Percentiles rank a stretch among this genome's conserved stretches.
Evolutionary conservation across 2,329 filamentous ascomycete species (phyloP).

Genomic region (Fusarium beomiforme): DNA sequence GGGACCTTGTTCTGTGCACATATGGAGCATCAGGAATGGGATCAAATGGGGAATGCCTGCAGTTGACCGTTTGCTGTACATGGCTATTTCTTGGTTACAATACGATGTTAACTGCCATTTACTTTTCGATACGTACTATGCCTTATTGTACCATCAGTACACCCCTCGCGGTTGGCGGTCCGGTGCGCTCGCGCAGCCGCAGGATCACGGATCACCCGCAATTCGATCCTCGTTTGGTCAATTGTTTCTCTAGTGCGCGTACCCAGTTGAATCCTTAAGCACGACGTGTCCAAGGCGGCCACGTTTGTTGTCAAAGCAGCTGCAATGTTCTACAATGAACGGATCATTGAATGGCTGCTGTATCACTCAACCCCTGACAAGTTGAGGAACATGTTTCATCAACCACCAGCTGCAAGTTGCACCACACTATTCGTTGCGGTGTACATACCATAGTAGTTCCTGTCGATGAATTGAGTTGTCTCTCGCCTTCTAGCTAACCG

Average conservation of each 20-base stretch:
- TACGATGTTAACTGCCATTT: background rate
- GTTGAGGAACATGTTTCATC: background rate
- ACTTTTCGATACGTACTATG: background rate
- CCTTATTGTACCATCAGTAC: slow-evolving; percentile 5
- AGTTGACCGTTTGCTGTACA: background rate
- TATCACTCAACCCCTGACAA: background rate
- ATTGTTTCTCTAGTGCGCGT: slow-evolving; percentile 10
- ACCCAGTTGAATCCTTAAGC: slow-evolving; percentile 27
- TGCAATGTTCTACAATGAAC: slow-evolving; percentile 15
- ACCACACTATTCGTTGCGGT: background rate
- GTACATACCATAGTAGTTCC: too few relatives aligned
- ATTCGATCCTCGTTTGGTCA: slow-evolving; percentile 41
- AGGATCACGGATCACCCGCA: slow-evolving; percentile 45
- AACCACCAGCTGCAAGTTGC: background rate
- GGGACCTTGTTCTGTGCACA: slow-evolving; percentile 3
- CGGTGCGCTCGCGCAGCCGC: slow-evolving; percentile 51
- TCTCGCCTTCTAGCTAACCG: background rate
- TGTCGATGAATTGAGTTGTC: background rate
- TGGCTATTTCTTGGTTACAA: slow-evolving; percentile 1
- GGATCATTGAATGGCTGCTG: slow-evolving; percentile 7
- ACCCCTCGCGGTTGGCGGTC: slow-evolving; percentile 43
- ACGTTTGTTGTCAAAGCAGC: slow-evolving; percentile 39
- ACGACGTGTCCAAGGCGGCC: slow-evolving; percentile 41
- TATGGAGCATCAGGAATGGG: background rate
- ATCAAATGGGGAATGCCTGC: background rate